Conservation (phyloP, 202 grass and related monocot genomes). For the Bolboschoenoplectus hybrid region DNA sequence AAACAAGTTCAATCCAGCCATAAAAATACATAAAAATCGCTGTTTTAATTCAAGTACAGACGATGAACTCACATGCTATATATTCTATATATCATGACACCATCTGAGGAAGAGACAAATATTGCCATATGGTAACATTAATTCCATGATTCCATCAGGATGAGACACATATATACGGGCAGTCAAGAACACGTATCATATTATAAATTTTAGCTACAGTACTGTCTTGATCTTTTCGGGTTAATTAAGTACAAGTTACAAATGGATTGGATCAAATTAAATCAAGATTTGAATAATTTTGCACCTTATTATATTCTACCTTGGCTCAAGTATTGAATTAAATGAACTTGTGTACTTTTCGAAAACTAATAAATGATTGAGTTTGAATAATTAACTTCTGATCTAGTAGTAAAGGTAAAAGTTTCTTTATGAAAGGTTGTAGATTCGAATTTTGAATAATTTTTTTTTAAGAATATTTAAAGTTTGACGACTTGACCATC, state of each 20-base stretch:
- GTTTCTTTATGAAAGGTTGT: too few species aligned
- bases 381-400: too few species aligned
- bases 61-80: background rate
- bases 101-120: background rate
- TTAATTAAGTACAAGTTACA: background rate
- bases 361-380: too few species aligned
- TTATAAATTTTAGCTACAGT: background rate
- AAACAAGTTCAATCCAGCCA: too few species aligned
- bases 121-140: background rate
- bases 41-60: background rate
- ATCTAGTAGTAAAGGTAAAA: too few species aligned
- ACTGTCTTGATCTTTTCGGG: background rate
- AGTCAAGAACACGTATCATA: background rate
- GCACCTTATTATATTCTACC: background rate
- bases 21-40: too few species aligned
- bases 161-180: background rate
- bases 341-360: too few species aligned
- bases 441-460: too few species aligned
- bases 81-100: background rate
- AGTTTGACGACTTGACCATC: too few species aligned
- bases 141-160: background rate
- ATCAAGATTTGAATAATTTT: background rate
- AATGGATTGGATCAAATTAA: background rate
- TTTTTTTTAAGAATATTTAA: too few species aligned
- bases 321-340: too few species aligned